Base-by-base conservation (phyloP, 768 basidiomycete species). In the Hydnomerulius pinastri region DNA sequence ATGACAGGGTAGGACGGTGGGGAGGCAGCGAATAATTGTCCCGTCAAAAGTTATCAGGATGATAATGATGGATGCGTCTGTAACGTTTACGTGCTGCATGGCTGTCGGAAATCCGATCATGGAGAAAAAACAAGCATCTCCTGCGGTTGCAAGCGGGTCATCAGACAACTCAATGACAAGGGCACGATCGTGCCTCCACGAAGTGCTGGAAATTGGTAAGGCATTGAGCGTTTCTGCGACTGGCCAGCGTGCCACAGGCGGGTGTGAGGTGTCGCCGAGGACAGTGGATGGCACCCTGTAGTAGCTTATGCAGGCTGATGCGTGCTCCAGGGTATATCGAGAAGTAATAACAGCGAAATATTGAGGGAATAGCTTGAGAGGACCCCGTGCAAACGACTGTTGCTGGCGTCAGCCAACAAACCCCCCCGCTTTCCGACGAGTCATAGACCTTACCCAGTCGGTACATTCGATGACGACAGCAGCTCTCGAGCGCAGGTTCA, bases 401-500 rank as follows among this genome's bases (percentile, higher is more conserved):
- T 15, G 21, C 15, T 35, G 27, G 17, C 18, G 35, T 63, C 41
- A 61, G 43, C 15, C 23, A 13, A 5, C 17, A 21, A 48, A 13
- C 4, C 4, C 11, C 33, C 12, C 8, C 20, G 7, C 13, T 8
- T 29, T 17, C 7, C 15, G 36, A 21, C 24, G 4, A 13, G 10
- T 27, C 25, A n/a, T 8, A 18, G 29, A 28, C 11, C 61, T 48
- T 39, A 63, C 61, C 62, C 56, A 50, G 30, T 52, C 48, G 18
- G 54, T 48, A 42, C 48, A 55, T n/a, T 55, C 51, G 9, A 63
- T 54, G 43, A 41, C 17, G n/a, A 18, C 55, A 13, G 55, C 37
- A 33, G 18, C 41, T 37, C 37, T 44, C 13, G 62, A 49, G 27
- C 32, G 38, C 18, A 64, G 53, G 37, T 63, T 63, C 25, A 63